Evolutionary conservation across 495 filamentous ascomycete genomes (phyloP), one percentile per base, ranked within the genome.

Genomic region (Penicillium salamii): DNA sequence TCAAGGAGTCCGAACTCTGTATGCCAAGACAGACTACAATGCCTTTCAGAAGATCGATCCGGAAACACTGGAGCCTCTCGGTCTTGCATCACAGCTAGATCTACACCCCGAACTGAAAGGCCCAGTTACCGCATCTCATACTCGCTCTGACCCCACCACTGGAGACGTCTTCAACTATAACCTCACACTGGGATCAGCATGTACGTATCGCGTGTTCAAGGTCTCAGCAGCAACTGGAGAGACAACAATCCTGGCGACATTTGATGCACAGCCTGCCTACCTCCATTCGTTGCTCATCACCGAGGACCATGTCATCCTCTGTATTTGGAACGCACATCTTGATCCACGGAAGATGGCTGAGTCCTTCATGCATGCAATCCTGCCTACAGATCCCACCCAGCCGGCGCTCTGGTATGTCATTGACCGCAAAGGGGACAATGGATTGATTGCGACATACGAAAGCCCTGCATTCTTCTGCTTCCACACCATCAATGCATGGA

Each of bases 141-240:
- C 86, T 5, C 80, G 82, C n/a, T 72, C 74, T 0, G 86, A 90
- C 53, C 87, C 86, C 0, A 55, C 71, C 0, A 90, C 84, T 0
- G 88, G 89, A 2, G 87, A 91, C 51, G 60, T 87, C n/a, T 89
- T 78, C 70, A 91, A 90, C 59, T 90, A 77, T 70, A 91, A 91
- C 59, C 78, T 89, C 28, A 57, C 73, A 1, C 35, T 82, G 4
- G 76, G 74, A 8, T 43, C 40, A 12, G 56, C 52, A 0, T 52
- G 70, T 5, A 79, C 76, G 0, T 93, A 91, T 54, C 81, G 84
- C 2, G 58, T 91, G 21, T 91, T 91, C 61, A 60, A 67, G 4
- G 77, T 82, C 12, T 82, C 71, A 6, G 77, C 78, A 0, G 57
- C 76, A 0, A 86, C 78, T 0, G 87, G 84, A 0, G 66, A 82